Percentiles rank a stretch among this genome's conserved stretches.
These are phyloP conservation scores for Coemansia sp. DNA, from an alignment of 192 early-diverging fungal species.

Conservation along the genomic window DNA sequence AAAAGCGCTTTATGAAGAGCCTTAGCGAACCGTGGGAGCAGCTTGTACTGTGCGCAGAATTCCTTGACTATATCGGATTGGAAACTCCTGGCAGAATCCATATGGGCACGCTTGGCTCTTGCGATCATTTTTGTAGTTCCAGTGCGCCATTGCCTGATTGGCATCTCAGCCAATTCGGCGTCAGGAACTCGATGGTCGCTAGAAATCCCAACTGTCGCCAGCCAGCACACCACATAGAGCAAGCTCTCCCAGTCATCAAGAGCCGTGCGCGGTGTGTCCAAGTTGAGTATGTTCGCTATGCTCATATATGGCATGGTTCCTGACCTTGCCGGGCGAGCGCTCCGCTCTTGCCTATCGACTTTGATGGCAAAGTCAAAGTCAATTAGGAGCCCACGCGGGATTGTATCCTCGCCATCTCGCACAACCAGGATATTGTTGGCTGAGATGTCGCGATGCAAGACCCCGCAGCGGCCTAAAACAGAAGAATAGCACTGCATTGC, in stretches of 20 bases:
- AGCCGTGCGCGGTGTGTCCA: too few species aligned
- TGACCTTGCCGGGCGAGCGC: too few species aligned
- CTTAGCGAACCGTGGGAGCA: not conserved
- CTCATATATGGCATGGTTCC: too few species aligned
- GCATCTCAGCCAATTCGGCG: not conserved
- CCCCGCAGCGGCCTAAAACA: slow-evolving; percentile 9
- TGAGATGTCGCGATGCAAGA: not conserved
- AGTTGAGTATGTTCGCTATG: too few species aligned
- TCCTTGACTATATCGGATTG: not conserved
- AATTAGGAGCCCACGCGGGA: too few species aligned
- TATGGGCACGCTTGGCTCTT: slow-evolving; percentile 1
- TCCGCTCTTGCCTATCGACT: too few species aligned
- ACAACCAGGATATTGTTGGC: too few species aligned
- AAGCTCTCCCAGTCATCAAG: too few species aligned
- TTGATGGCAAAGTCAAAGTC: too few species aligned
- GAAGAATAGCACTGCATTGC: slow-evolving; percentile 23
- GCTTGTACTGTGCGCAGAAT: slow-evolving; percentile 1
- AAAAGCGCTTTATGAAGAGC: not conserved
- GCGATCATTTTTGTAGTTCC: not conserved
- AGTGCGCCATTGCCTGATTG: not conserved
- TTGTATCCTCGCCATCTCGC: too few species aligned
- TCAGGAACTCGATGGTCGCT: not conserved
- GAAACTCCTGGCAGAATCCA: slow-evolving; percentile 7
- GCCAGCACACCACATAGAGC: too few species aligned
- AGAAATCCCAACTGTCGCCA: not conserved